Conservation (phyloP, 345 rosid genomes). For the Brassica rapa region DNA sequence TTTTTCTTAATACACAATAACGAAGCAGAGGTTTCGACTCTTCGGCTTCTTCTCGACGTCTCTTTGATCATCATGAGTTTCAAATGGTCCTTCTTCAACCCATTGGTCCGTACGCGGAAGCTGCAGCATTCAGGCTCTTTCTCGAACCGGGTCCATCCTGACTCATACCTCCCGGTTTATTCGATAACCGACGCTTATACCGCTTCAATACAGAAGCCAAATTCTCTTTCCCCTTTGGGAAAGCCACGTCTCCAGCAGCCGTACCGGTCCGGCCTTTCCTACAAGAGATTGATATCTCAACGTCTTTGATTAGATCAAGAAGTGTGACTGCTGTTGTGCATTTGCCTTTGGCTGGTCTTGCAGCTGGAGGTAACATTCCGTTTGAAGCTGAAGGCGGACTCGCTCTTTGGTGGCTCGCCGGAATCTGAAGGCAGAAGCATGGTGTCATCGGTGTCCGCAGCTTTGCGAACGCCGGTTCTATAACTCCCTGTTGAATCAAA, state of each 20-base stretch:
- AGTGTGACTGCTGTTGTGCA: conserved; percentile 69
- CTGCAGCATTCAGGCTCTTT: conserved; percentile 40
- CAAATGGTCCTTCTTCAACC: conserved; percentile 21
- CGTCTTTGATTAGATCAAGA: conserved; percentile 83
- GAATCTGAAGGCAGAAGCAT: conserved; percentile 84
- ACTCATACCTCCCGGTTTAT: conserved; percentile 43
- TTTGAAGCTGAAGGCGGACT: conserved; percentile 59
- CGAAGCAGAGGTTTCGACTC: conserved; percentile 35
- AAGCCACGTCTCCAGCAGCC: conserved; percentile 98
- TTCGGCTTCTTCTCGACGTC: conserved; percentile 29
- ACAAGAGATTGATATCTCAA: conserved; percentile 80
- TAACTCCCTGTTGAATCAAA: conserved; percentile 63
- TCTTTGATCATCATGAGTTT: conserved; percentile 12
- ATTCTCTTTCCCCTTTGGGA: conserved; percentile 92
- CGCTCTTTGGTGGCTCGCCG: conserved; percentile 52
- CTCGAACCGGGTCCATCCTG: conserved; percentile 51
- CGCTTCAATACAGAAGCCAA: conserved; percentile 96
- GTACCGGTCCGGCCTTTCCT: conserved; percentile 94
- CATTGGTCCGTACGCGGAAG: conserved; percentile 32
- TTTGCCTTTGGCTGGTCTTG: conserved; percentile 76
- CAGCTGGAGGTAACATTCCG: conserved; percentile 71
- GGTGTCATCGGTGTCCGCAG: conserved; percentile 70
- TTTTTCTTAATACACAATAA: conserved; percentile 41
- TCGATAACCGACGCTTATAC: conserved; percentile 81
- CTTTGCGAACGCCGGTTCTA: conserved; percentile 81